Evolutionary conservation across 2,329 filamentous ascomycete species (phyloP).

Genomic region (Ophiostoma quercus): DNA sequence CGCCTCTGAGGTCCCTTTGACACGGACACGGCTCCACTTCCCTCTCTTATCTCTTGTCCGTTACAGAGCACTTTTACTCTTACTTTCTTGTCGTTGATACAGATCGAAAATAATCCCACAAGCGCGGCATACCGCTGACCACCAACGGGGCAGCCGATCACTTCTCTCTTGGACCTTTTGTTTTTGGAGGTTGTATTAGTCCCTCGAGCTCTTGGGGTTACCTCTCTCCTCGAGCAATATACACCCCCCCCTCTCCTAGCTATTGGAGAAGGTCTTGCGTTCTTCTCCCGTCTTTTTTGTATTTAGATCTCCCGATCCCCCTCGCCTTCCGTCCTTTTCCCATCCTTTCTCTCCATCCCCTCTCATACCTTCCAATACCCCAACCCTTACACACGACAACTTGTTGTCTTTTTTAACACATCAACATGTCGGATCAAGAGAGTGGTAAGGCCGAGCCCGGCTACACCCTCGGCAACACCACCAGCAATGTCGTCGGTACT

Average conservation of each 20-base stretch:
- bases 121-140: not conserved
- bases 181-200: not conserved
- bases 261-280: not conserved
- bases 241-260: too few species aligned
- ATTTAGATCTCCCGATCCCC: not conserved
- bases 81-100: conserved; percentile 4
- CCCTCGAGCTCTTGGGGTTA: not conserved
- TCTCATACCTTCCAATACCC: not conserved
- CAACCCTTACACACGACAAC: not conserved
- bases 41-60: conserved; percentile 13
- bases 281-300: not conserved
- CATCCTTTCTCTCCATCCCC: not conserved
- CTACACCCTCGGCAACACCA: not conserved
- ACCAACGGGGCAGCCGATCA: not conserved
- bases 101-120: not conserved
- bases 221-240: not conserved
- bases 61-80: conserved; percentile 12
- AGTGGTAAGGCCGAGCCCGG: conserved; percentile 1
- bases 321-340: not conserved
- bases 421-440: conserved; percentile 9
- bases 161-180: not conserved
- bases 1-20: not conserved
- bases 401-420: not conserved
- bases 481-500: conserved; percentile 14
- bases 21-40: conserved; percentile 4